phyloP scores from a whole-genome alignment of 345 rosid genomes.

The Dovyalis caffra region DNA sequence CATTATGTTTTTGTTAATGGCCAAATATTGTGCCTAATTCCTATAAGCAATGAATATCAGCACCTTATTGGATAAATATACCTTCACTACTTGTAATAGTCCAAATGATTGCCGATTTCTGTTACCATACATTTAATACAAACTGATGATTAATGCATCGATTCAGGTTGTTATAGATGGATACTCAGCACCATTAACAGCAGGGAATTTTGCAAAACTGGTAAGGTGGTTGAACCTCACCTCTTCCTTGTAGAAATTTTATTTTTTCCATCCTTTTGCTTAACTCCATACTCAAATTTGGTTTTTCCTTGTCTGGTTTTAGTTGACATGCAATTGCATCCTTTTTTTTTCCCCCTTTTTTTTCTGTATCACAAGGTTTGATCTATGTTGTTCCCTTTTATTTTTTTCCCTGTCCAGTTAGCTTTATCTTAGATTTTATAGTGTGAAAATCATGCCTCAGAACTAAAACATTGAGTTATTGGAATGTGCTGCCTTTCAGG shows the following conservation, averaged over 20 bases:
- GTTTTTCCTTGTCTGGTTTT: neutral
- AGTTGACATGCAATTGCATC: neutral
- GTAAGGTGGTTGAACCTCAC: conserved; percentile 76
- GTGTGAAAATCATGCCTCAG: neutral
- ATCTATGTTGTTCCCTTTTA: neutral
- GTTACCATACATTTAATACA: neutral
- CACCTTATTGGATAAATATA: neutral
- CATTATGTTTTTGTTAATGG: neutral
- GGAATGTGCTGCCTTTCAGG: conserved; percentile 34
- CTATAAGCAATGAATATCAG: neutral
- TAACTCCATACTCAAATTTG: neutral
- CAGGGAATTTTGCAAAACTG: conserved; percentile 89
- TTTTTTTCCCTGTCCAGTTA: neutral
- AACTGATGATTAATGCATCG: conserved; percentile 9
- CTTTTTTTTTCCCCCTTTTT: neutral
- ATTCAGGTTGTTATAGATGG: conserved; percentile 79
- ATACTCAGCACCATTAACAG: conserved; percentile 85
- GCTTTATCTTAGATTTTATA: neutral
- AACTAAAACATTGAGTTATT: conserved; percentile 2
- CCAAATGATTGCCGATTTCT: neutral
- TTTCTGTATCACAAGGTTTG: neutral
- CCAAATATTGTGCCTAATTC: neutral
- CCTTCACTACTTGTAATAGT: neutral
- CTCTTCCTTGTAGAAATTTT: conserved; percentile 11
- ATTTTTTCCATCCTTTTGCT: neutral